Evolutionary conservation across 257 asterid species (phyloP), one percentile per base, ranked within the genome.

Genomic region (Fraxinus anomala): DNA sequence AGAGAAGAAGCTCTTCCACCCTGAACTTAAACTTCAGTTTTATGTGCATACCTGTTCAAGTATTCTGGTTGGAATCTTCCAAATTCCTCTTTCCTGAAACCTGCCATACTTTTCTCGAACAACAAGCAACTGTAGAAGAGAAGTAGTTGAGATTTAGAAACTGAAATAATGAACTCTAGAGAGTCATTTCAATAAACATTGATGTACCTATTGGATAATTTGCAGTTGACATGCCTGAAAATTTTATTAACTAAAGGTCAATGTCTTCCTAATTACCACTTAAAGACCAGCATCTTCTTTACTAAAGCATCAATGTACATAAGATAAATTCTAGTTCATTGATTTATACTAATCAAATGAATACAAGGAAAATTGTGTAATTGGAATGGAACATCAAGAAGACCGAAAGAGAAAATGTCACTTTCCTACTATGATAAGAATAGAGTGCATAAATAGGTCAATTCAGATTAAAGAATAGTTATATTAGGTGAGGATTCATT

Each of bases 61-160:
- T 37, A 88, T 81, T 72, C 97, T 96, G 17, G 96, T 92, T 30
- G 97, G 97, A 74, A 92, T 90, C 85, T 92, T 92, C 97, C 97
- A 92, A 6, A 89, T 78, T 10, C 93, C 92, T 5, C 83, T 85
- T 76, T 89, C 92, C 39, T 75, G 75, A 31, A 85, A 79, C 66
- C 81, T 83, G 73, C 97, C 97, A 36, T 79, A 73, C 83, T 90
- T 90, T 81, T 92, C 96, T 84, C 68, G 91, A 56, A 92, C 96
- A 69, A 89, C 97, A 72, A 92, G 96, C 92, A 92, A 81, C 97
- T 92, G 70, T 23, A 39, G 72, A 79, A 83, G 74, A 68, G 54
- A 80, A 73, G 56, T 69, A 19, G 47, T 47, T 47, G 24, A 66
- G 63, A 76, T 70, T 76, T 37, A 47, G 56, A 63, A 51, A 39